Percentiles rank a stretch among this genome's conserved stretches.
phyloP scores from a whole-genome alignment of 2,329 filamentous ascomycete genomes.

The Metarhizium robertsii region DNA sequence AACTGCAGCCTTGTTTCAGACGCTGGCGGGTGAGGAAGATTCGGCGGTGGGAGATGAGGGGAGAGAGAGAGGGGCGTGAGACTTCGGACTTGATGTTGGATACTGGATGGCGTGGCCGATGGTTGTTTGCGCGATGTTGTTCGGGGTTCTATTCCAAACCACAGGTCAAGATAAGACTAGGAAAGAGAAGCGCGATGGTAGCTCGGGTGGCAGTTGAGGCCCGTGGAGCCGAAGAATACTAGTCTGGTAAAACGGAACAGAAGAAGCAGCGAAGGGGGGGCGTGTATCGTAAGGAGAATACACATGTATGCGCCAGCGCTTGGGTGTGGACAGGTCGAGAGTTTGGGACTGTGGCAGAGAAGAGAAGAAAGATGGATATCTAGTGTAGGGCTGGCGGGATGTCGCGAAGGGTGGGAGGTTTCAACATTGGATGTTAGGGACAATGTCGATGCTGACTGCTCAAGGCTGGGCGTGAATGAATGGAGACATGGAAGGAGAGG shows the following conservation, averaged over 20 bases:
- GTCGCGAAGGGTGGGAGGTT: neutral
- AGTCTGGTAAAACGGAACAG: neutral
- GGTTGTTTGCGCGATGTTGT: neutral
- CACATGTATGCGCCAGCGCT: slow-evolving; percentile 1
- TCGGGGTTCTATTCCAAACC: neutral
- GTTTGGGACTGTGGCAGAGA: neutral
- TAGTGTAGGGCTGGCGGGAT: slow-evolving; percentile 3
- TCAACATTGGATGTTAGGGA: neutral
- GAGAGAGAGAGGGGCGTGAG: neutral
- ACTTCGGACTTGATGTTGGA: neutral
- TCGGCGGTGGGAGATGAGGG: neutral
- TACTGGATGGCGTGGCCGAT: neutral
- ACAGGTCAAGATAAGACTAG: neutral
- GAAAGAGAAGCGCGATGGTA: neutral
- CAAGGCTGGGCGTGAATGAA: no score
- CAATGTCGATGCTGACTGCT: neutral
- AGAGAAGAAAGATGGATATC: neutral
- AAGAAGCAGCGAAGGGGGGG: neutral
- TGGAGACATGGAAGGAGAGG: neutral
- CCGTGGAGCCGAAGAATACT: neutral
- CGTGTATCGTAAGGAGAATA: neutral
- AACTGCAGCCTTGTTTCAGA: slow-evolving; percentile 4
- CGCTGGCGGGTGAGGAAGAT: neutral
- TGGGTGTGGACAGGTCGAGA: neutral
- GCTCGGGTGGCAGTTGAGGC: neutral